These are phyloP conservation scores for Sclerotinia subarctica DNA, from an alignment of 2,329 filamentous ascomycete genomes.

Conservation along the genomic window DNA sequence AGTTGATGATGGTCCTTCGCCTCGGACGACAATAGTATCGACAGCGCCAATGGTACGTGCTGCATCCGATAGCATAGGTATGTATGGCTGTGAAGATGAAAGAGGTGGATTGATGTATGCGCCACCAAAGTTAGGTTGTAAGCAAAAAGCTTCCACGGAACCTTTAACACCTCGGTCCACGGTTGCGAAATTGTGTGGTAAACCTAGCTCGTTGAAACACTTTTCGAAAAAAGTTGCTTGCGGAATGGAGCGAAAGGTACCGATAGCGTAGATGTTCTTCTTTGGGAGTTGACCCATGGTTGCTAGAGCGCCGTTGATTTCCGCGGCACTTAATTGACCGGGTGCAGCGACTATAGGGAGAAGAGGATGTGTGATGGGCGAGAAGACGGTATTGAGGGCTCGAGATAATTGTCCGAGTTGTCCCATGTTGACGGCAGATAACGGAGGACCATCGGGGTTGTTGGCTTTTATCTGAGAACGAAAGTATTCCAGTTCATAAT, in stretches of 20 bases:
- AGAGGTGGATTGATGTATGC: conserved; percentile 76
- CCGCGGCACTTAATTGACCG: conserved; percentile 78
- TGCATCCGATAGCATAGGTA: conserved; percentile 68
- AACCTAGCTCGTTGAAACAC: conserved; percentile 75
- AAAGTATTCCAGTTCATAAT: conserved; percentile 89
- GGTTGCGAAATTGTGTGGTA: conserved; percentile 77
- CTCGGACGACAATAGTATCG: conserved; percentile 71
- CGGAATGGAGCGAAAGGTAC: conserved; percentile 63
- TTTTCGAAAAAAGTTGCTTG: conserved; percentile 85
- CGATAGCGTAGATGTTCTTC: conserved; percentile 77
- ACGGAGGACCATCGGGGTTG: conserved; percentile 65
- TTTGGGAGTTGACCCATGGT: conserved; percentile 78
- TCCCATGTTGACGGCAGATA: conserved; percentile 86
- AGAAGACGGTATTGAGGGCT: conserved; percentile 81
- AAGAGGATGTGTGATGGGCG: conserved; percentile 81
- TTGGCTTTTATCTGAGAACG: conserved; percentile 70
- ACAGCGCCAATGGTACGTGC: conserved; percentile 75
- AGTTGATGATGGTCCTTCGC: conserved; percentile 47
- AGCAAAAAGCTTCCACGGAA: conserved; percentile 68
- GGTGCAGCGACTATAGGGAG: conserved; percentile 81
- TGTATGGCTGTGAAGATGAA: conserved; percentile 54
- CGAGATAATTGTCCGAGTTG: conserved; percentile 81
- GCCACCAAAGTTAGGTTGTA: conserved; percentile 74
- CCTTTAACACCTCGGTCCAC: conserved; percentile 68
- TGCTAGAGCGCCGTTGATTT: conserved; percentile 77